A percentile compares a stretch with the other conserved stretches of the same genome.
These are phyloP conservation scores for Dipteronia dyeriana DNA, from an alignment of 345 rosid species.

Conservation along the genomic window DNA sequence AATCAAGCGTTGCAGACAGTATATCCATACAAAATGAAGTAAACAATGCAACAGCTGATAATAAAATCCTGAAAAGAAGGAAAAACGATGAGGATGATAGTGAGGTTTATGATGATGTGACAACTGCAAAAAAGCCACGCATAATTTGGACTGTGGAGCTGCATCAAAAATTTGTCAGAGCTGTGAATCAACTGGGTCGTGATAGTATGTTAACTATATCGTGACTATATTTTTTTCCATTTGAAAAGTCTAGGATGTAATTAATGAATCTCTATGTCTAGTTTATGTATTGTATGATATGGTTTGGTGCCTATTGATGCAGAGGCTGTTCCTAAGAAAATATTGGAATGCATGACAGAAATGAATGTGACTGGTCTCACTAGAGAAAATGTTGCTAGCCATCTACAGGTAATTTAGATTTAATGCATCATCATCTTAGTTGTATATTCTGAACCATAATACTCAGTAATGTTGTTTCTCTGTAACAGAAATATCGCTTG, in stretches of 20 bases:
- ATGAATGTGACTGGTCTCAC: conserved; percentile 34
- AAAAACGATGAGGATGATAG: background rate
- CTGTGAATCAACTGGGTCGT: conserved; percentile 29
- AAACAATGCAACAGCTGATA: background rate
- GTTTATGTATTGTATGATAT: background rate
- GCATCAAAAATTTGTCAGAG: conserved; percentile 29
- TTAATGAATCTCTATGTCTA: background rate
- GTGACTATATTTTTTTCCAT: background rate
- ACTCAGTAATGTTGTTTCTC: background rate
- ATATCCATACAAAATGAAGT: background rate
- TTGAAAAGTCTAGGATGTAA: background rate
- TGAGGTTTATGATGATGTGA: conserved; percentile 11
- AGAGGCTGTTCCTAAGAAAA: conserved; percentile 46
- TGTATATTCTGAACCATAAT: background rate
- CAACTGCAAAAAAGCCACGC: conserved; percentile 27
- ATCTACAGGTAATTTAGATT: conserved; percentile 37
- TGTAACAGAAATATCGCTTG: conserved; percentile 31
- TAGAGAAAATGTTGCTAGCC: conserved; percentile 43
- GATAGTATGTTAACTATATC: conserved; percentile 25
- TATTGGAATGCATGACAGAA: conserved; percentile 37
- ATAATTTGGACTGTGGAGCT: conserved; percentile 37
- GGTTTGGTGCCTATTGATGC: conserved; percentile 10
- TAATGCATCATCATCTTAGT: background rate
- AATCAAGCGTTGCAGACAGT: background rate
- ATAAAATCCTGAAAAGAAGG: conserved; percentile 14